phyloP scores from a whole-genome alignment of 2,329 filamentous ascomycete genomes.

The Colletotrichum abscissum region DNA sequence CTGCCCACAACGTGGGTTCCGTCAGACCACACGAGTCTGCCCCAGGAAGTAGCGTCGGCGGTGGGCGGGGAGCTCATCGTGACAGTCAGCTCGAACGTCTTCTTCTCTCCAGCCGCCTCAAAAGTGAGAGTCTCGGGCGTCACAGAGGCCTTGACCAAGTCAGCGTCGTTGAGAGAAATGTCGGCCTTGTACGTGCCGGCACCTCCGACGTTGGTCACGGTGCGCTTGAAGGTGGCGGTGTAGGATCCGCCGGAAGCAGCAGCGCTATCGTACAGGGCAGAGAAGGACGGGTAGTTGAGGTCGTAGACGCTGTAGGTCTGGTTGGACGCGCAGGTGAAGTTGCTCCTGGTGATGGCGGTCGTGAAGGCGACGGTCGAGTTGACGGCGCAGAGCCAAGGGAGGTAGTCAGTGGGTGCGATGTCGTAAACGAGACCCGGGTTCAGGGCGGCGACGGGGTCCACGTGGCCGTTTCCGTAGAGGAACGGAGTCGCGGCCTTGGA shows the following conservation, averaged over 20 bases:
- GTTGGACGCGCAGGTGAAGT: conserved; percentile 14
- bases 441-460: conserved; percentile 39
- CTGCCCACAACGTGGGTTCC: conserved; percentile 30
- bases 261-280: conserved; percentile 12
- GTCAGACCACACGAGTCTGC: conserved; percentile 32
- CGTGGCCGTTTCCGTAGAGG: conserved; percentile 29
- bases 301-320: conserved; percentile 24
- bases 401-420: conserved; percentile 38
- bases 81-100: not conserved
- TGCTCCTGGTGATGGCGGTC: conserved; percentile 12
- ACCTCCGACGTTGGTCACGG: conserved; percentile 28
- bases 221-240: conserved; percentile 30
- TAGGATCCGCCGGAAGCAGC: conserved; percentile 4
- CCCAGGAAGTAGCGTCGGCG: not conserved
- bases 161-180: conserved; percentile 9
- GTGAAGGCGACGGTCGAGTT: conserved; percentile 34
- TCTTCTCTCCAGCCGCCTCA: not conserved
- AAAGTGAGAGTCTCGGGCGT: conserved; percentile 13
- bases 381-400: conserved; percentile 40
- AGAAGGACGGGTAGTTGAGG: conserved; percentile 36
- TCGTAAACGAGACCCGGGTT: conserved; percentile 38
- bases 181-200: conserved; percentile 19
- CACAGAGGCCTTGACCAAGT: not conserved
- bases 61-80: not conserved
- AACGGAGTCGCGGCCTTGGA: conserved; percentile 11